Evolutionary conservation across 768 basidiomycete species (phyloP), one percentile per base, ranked within the genome.

Genomic region (Tricholoma sp.): DNA sequence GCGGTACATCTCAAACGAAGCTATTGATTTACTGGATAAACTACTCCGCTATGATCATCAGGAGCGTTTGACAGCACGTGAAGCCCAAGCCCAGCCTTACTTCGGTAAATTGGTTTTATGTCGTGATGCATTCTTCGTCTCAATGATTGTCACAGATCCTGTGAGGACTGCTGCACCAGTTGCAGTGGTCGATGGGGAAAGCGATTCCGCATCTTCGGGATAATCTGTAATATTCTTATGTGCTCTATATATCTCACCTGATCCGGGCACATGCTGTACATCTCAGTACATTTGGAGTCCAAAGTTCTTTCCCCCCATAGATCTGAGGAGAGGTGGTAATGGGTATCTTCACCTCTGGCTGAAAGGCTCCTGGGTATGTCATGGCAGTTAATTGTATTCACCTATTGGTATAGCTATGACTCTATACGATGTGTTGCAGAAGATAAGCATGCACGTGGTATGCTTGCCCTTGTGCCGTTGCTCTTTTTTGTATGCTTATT

Each of bases 11-110:
- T 92, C 93, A 21, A 98, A 94, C 69, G 96, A 98, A 66, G 96
- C 94, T 32, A 91, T 98, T 65, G 95, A 97, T 76, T 87, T 98
- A 67, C 74, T 98, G 59, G 96, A 98, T 75, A 94, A 94, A 74
- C 81, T 98, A 34, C 80, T 97, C 68, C 87, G 93, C 54, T 98
- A 98, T 71, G 96, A 98, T 69, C 96, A 98, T 68, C 94, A 97
- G 76, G 94, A 96, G 69, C 86, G 96, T 54, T 78, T 98, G 57
- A 98, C 96, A 6, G 96, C 96, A 52, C 84, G 86, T 60, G 96
- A 98, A 71, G 92, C 93, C 5, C 94, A 96, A 69, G 79, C 78
- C 16, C 95, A 97, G 65, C 80, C 88, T n/a, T 98, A 97, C 75
- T 98, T 98, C 67, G 89, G 91, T 91, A 64, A 58, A 76, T 63